These are phyloP conservation scores for Grosmannia penicillata DNA, from an alignment of 2,329 filamentous ascomycete species.

Conservation along the genomic window DNA sequence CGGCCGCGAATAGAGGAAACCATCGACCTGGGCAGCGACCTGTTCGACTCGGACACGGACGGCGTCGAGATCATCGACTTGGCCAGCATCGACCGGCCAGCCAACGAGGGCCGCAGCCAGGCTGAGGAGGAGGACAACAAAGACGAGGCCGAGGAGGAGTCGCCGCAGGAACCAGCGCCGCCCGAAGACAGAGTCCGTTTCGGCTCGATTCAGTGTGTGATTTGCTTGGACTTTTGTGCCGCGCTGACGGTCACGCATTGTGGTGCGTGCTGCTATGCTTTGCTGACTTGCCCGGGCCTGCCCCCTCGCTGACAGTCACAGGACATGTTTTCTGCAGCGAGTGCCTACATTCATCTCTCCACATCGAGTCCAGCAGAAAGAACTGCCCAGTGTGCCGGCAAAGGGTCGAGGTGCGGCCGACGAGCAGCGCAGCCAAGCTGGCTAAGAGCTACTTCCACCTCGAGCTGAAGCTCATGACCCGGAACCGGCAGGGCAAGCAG, in stretches of 20 bases:
- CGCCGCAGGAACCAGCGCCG: too few relatives aligned
- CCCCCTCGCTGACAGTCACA: slow-evolving; percentile 15
- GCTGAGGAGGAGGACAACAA: neutral
- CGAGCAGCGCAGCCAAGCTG: slow-evolving; percentile 24
- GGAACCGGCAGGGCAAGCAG: slow-evolving; percentile 35
- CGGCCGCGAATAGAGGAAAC: neutral
- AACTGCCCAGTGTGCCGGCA: slow-evolving; percentile 51
- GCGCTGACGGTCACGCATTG: slow-evolving; percentile 49
- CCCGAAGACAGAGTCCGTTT: slow-evolving; percentile 36
- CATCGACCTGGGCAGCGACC: slow-evolving; percentile 3
- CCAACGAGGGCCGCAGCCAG: neutral
- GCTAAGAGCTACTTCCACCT: slow-evolving; percentile 40
- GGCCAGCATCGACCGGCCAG: slow-evolving; percentile 11
- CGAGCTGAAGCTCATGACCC: slow-evolving; percentile 47
- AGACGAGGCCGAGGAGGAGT: slow-evolving; percentile 17
- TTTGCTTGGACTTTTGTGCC: slow-evolving; percentile 49
- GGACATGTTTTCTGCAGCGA: slow-evolving; percentile 51
- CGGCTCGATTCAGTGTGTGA: slow-evolving; percentile 46
- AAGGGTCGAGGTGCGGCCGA: slow-evolving; percentile 29
- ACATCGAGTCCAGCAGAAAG: slow-evolving; percentile 38
- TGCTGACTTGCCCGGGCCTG: neutral
- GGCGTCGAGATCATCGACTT: slow-evolving; percentile 22
- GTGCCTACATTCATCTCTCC: slow-evolving; percentile 45
- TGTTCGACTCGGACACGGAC: slow-evolving; percentile 8
- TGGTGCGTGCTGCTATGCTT: slow-evolving; percentile 29